A percentile compares a stretch with the other conserved stretches of the same genome.
Evolutionary conservation across 75 land plant genomes (phyloP).

Genomic region (Azolla pinnata): DNA sequence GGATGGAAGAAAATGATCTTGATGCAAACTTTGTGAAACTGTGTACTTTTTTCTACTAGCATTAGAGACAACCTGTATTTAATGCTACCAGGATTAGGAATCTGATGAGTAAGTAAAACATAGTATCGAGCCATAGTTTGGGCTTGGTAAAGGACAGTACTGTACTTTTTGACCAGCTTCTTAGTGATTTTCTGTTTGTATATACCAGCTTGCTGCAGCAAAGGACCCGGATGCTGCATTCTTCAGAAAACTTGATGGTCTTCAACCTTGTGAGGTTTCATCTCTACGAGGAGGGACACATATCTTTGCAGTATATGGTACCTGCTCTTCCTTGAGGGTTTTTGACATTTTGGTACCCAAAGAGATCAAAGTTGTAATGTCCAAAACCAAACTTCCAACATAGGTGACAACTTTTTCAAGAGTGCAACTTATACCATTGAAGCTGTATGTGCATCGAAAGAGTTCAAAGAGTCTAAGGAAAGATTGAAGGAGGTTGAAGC

Average conservation of each 20-base stretch:
- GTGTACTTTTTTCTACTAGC: no score
- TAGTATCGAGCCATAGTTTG: no score
- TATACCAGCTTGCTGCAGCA: constrained; percentile 52
- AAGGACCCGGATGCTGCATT: constrained; percentile 94
- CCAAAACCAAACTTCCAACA: constrained; percentile 1
- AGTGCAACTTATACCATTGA: constrained; percentile 91
- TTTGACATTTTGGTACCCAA: not conserved
- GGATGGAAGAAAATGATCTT: no score
- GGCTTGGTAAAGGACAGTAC: no score
- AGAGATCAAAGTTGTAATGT: not conserved
- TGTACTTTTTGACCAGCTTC: no score
- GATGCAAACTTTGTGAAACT: no score
- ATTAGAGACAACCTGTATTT: no score
- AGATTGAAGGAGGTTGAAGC: constrained; percentile 68
- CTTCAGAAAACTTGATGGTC: constrained; percentile 87
- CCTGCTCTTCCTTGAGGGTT: not conserved
- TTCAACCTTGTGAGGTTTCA: constrained; percentile 93
- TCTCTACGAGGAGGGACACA: constrained; percentile 80
- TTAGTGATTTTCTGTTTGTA: not conserved
- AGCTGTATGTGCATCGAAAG: constrained; percentile 63
- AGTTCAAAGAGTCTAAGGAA: constrained; percentile 50
- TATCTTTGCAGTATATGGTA: constrained; percentile 93
- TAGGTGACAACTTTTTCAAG: constrained; percentile 97
- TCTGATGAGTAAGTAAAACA: no score
- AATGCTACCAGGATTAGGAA: not conserved